Percentiles rank a stretch among this genome's conserved stretches.
Conservation (phyloP, 2,329 filamentous ascomycete genomes). For the Zarea fungicola region DNA sequence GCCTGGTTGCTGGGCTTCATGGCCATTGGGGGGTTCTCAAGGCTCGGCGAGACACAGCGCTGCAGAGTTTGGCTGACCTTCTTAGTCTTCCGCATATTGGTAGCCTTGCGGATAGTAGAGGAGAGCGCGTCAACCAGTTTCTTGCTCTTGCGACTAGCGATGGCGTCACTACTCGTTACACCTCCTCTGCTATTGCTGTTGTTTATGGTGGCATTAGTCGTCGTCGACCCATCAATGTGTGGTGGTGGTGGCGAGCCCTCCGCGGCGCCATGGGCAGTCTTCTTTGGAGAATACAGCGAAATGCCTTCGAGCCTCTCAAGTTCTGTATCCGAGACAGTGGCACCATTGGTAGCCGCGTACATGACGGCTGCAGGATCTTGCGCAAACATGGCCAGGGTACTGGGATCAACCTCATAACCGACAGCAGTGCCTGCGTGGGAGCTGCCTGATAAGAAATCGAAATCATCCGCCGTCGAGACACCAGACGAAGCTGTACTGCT, state of each 20-base stretch:
- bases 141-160: slow-evolving; percentile 30
- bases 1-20: slow-evolving; percentile 27
- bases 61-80: slow-evolving; percentile 19
- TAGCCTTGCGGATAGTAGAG: slow-evolving; percentile 36
- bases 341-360: neutral
- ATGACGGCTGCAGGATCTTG: slow-evolving; percentile 1
- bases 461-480: slow-evolving; percentile 31
- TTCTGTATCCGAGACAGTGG: slow-evolving; percentile 41
- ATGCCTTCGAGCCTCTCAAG: slow-evolving; percentile 44
- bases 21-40: slow-evolving; percentile 28
- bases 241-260: slow-evolving; percentile 19
- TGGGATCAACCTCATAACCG: slow-evolving; percentile 27
- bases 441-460: slow-evolving; percentile 32
- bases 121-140: slow-evolving; percentile 38
- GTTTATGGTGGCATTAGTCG: slow-evolving; percentile 21
- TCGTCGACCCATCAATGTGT: too few species aligned
- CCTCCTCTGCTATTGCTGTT: slow-evolving; percentile 27
- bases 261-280: slow-evolving; percentile 15
- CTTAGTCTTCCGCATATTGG: slow-evolving; percentile 27
- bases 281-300: slow-evolving; percentile 35
- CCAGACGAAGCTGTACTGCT: slow-evolving; percentile 30
- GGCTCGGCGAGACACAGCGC: slow-evolving; percentile 27
- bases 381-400: slow-evolving; percentile 21
- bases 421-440: slow-evolving; percentile 26
- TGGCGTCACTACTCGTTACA: slow-evolving; percentile 2